Base-by-base conservation (phyloP, 2,329 filamentous ascomycete species). In the Aureobasidium subglaciale region DNA sequence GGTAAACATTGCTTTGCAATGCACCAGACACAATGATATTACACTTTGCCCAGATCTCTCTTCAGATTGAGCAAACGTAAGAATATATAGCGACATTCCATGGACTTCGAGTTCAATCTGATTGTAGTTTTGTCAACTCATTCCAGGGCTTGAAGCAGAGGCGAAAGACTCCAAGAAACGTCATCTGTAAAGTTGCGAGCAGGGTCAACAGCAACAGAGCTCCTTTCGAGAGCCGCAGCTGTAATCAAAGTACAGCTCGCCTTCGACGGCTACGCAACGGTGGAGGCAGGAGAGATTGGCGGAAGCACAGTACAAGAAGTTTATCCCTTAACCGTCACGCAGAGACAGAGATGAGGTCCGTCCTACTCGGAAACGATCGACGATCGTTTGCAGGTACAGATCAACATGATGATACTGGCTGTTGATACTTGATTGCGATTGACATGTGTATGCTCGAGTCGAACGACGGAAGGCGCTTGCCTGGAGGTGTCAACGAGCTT, bases 211-310 rank as follows among this genome's bases (percentile, higher is more conserved):
- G 32, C 25, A 50, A 38, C 46, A 53, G 41, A n/a, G 27, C 35
- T 53, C 35, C 34, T 53, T 30, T 15, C 3, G 25, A 53, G 48
- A 41, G 32, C 48, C 35, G 48, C 48, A 54, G 29, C 18, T 32
- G 48, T 15, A 54, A 43, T 54, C 50, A 54, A 54, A 54, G 50
- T 42, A 35, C 50, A 42, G 38, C 38, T 54, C 9, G 27, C 29
- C 37, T 25, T 29, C 27, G 37, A 18, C 50, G 37, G 37, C 37
- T 42, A n/a, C 27, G 20, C n/a, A 54, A 54, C 50, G 50, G 50
- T 43, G 27, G 20, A 35, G 30, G 22, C 25, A 35, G 50, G 50
- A 54, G 50, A 54, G 50, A 54, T 35, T 54, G 38, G 27, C 50
- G 38, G 50, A 25, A 22, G 20, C 20, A 15, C 38, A 34, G 37